Conservation (phyloP, 768 basidiomycete genomes). For the Mycena capillaripes region DNA sequence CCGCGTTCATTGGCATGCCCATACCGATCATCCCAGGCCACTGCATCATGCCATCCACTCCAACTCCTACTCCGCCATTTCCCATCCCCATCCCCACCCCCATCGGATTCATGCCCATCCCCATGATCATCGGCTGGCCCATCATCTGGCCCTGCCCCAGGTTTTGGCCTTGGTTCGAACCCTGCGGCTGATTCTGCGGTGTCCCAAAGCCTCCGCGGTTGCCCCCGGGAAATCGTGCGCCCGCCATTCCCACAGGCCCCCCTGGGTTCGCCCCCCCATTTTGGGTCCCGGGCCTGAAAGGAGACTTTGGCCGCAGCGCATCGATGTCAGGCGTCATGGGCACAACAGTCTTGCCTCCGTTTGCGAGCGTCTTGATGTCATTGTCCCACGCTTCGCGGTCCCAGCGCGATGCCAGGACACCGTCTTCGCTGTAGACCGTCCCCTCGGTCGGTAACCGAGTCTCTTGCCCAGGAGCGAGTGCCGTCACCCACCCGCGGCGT, state of each 20-base stretch:
- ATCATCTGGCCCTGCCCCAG: constrained; percentile 27
- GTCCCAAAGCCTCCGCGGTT: constrained; percentile 22
- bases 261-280: constrained; percentile 39
- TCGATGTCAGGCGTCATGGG: constrained; percentile 88
- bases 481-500: constrained; percentile 94
- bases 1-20: constrained; percentile 36
- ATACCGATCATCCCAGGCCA: constrained; percentile 42
- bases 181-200: background rate
- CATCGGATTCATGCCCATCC: constrained; percentile 42
- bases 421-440: constrained; percentile 56
- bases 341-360: constrained; percentile 72
- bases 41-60: constrained; percentile 27
- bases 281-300: constrained; percentile 60
- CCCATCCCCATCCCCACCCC: constrained; percentile 39
- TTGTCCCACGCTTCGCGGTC: constrained; percentile 76
- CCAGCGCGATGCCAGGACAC: constrained; percentile 65
- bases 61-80: constrained; percentile 42
- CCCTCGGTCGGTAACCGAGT: constrained; percentile 57
- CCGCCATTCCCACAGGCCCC: constrained; percentile 36
- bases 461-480: constrained; percentile 75
- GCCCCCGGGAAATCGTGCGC: constrained; percentile 20
- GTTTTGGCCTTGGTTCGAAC: constrained; percentile 17
- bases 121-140: constrained; percentile 28
- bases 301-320: constrained; percentile 87
- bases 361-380: constrained; percentile 67